phyloP scores from a whole-genome alignment of 179 eudicot species.

The Silene noctiflora region DNA sequence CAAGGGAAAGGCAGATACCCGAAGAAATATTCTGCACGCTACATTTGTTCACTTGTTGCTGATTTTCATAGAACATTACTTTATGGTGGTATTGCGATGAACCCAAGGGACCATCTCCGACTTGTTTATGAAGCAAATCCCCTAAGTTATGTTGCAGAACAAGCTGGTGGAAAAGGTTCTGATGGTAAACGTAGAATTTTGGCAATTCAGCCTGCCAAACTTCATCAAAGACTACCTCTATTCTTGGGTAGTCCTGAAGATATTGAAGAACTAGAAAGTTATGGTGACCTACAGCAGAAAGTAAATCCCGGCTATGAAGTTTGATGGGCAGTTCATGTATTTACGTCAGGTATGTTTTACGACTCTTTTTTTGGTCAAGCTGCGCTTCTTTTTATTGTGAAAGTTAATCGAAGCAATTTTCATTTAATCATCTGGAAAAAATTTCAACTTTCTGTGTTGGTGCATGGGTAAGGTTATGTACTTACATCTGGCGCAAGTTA shows the following conservation, averaged over 20 bases:
- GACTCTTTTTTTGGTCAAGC: neutral
- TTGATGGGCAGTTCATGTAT: conserved; percentile 26
- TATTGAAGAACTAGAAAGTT: conserved; percentile 89
- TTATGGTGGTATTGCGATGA: conserved; percentile 97
- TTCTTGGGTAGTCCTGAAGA: conserved; percentile 89
- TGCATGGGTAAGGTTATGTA: neutral
- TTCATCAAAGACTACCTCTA: conserved; percentile 86
- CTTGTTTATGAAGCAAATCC: conserved; percentile 96
- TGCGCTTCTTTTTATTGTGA: neutral
- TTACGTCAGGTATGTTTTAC: conserved; percentile 7
- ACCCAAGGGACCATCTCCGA: conserved; percentile 97
- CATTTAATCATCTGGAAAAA: neutral
- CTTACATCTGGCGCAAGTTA: neutral
- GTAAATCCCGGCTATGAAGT: conserved; percentile 98
- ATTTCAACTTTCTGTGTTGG: neutral
- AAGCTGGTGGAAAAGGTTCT: conserved; percentile 94
- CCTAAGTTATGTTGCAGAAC: conserved; percentile 81
- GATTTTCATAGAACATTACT: conserved; percentile 91
- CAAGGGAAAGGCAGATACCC: conserved; percentile 91
- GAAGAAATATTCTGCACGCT: conserved; percentile 92
- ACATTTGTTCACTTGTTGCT: conserved; percentile 96
- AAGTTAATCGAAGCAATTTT: neutral
- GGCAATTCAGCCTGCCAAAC: conserved; percentile 71
- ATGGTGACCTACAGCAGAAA: conserved; percentile 80
- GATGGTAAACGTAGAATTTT: conserved; percentile 79